These are phyloP conservation scores for Tylopilus sp. DNA, from an alignment of 1,284 basidiomycete genomes.

Conservation along the genomic window DNA sequence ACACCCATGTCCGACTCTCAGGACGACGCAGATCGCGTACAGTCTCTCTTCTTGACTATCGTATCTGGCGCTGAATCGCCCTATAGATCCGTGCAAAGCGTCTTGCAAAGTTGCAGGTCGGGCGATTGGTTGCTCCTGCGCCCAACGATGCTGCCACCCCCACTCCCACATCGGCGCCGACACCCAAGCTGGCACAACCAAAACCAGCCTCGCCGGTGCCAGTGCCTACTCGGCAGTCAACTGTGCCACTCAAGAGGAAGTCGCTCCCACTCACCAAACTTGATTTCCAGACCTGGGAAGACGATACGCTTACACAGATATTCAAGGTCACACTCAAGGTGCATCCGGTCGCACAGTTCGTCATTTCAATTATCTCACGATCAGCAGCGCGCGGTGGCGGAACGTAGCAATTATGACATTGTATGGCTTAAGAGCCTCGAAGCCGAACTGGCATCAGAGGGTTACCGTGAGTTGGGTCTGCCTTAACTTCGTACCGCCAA, in stretches of 20 bases:
- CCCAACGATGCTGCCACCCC: constrained; percentile 19
- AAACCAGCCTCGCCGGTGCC: constrained; percentile 33
- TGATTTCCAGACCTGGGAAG: constrained; percentile 68
- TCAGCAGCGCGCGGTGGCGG: constrained; percentile 63
- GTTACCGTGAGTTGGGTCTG: constrained; percentile 44
- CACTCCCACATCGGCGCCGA: constrained; percentile 28
- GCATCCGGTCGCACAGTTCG: constrained; percentile 21
- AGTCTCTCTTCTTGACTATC: background rate
- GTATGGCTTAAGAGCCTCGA: constrained; percentile 84
- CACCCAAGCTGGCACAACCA: constrained; percentile 31
- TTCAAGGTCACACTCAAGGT: constrained; percentile 82
- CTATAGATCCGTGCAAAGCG: constrained; percentile 83
- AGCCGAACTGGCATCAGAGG: constrained; percentile 69
- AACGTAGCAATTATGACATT: constrained; percentile 64
- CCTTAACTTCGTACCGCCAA: constrained; percentile 1
- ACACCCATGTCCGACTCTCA: constrained; percentile 52
- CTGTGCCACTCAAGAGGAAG: constrained; percentile 47
- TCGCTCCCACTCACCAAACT: constrained; percentile 41
- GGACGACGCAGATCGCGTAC: constrained; percentile 75
- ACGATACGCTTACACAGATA: constrained; percentile 61
- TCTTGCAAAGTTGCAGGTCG: constrained; percentile 69
- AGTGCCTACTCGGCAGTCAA: constrained; percentile 5
- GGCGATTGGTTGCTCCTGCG: constrained; percentile 36
- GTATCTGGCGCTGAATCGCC: background rate
- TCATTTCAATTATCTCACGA: constrained; percentile 4